Evolutionary conservation across 352 stramenopile species (phyloP).

Genomic region (Globisporangium alternatum): DNA sequence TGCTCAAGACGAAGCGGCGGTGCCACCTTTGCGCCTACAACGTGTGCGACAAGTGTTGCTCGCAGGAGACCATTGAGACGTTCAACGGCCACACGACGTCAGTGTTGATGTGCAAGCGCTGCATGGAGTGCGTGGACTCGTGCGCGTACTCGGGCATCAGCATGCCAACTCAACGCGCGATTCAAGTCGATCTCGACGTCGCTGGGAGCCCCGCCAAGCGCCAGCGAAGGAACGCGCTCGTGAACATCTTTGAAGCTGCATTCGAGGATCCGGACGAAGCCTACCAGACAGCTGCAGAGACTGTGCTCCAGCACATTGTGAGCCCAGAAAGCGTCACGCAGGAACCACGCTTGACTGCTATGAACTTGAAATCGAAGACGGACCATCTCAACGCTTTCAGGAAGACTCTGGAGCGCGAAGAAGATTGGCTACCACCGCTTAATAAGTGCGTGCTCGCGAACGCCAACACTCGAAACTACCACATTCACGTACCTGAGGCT

Average conservation of each 20-base stretch:
- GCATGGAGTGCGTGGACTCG: slow-evolving; percentile 38
- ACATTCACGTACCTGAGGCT: not conserved
- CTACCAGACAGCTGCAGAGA: slow-evolving; percentile 30
- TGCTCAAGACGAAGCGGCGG: slow-evolving; percentile 23
- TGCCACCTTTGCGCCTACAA: slow-evolving; percentile 49
- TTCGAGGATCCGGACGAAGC: slow-evolving; percentile 20
- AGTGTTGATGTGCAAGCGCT: slow-evolving; percentile 39
- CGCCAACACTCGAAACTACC: not conserved
- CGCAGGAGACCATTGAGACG: slow-evolving; percentile 38
- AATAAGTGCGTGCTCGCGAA: slow-evolving; percentile 23
- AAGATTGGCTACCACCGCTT: slow-evolving; percentile 1
- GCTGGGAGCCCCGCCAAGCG: not conserved
- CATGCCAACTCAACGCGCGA: slow-evolving; percentile 2
- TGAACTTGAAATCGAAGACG: not conserved
- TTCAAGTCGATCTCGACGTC: slow-evolving; percentile 8
- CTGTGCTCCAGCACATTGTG: slow-evolving; percentile 35
- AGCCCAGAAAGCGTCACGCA: slow-evolving; percentile 1
- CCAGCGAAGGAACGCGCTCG: slow-evolving; percentile 2
- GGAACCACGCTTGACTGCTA: not conserved
- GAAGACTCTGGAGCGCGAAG: not conserved
- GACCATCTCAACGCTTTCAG: not conserved
- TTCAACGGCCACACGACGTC: slow-evolving; percentile 28
- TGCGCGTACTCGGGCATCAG: slow-evolving; percentile 36
- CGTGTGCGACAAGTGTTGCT: slow-evolving; percentile 42
- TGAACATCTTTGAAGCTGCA: slow-evolving; percentile 20